These are phyloP conservation scores for Balansia obtecta DNA, from an alignment of 2,329 filamentous ascomycete genomes.

Conservation along the genomic window DNA sequence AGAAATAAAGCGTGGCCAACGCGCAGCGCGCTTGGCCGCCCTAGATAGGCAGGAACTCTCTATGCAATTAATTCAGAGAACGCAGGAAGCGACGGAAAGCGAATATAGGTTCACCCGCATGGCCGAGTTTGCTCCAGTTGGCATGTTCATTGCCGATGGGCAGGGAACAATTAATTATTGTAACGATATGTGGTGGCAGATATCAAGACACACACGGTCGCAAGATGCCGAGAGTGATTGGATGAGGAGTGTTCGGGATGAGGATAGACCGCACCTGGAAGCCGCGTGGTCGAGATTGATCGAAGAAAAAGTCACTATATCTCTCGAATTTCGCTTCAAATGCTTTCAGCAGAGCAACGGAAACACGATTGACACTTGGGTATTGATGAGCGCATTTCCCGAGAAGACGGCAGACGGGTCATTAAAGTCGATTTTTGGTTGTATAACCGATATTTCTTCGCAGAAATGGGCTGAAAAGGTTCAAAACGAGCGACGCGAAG, in stretches of 20 bases:
- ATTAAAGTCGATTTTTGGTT: conserved; percentile 66
- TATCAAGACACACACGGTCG: conserved; percentile 52
- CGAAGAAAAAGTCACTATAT: conserved; percentile 48
- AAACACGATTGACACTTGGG: conserved; percentile 58
- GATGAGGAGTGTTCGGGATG: conserved; percentile 59
- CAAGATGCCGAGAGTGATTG: conserved; percentile 48
- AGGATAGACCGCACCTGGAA: conserved; percentile 48
- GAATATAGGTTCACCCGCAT: conserved; percentile 74
- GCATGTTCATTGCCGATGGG: conserved; percentile 72
- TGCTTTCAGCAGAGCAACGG: conserved; percentile 49
- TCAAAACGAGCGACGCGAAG: conserved; percentile 64
- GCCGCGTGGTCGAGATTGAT: conserved; percentile 51
- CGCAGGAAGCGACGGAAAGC: conserved; percentile 49
- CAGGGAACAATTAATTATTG: conserved; percentile 62
- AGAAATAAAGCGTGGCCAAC: conserved; percentile 63
- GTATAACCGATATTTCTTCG: conserved; percentile 73
- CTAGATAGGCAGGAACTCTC: conserved; percentile 67
- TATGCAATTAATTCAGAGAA: conserved; percentile 56
- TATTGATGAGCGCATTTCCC: conserved; percentile 63
- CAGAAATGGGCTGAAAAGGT: conserved; percentile 78
- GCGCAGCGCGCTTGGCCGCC: conserved; percentile 61
- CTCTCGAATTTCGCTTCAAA: conserved; percentile 66
- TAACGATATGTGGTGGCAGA: conserved; percentile 68
- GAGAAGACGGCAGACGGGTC: conserved; percentile 52
- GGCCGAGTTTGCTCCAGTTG: conserved; percentile 74